Evolutionary conservation across 257 asterid species (phyloP), one percentile per base, ranked within the genome.

Genomic region (Solanum dulcamara): DNA sequence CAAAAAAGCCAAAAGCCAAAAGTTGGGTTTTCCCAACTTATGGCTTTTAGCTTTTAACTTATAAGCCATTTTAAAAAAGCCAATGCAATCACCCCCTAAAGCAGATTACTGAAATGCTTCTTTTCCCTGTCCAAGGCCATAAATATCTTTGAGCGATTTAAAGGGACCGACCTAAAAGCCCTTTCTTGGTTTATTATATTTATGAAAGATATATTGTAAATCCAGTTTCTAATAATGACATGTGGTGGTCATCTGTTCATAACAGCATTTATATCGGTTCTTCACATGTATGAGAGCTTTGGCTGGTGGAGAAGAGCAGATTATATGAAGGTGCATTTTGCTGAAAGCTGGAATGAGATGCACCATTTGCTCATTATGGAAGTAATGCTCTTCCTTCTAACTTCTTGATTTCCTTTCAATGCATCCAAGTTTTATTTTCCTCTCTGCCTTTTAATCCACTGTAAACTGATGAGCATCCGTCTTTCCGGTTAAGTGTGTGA

Each of bases 271-370:
- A 91, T 95, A 93, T 97, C 99, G 40, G 97, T 97, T 84, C 93
- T 97, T 85, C 99, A 97, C 92, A 57, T 94, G 97, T 97, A 97
- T 33, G 99, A 97, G 92, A 95, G 91, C 88, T 95, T 97, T 88
- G 99, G 99, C 68, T 97, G 98, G 99, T 97, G 99, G 99, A 94
- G 99, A 89, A 90, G 95, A 81, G 98, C 99, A 10, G 99, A 97
- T 89, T 97, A 97, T 91, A 85, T 97, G 93, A 93, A 97, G 89
- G 99, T 95, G 87, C 99, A 97, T 88, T 97, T 97, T 90, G 99
- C 99, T 57, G 99, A 97, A 91, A 97, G 99, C 92, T 97, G 98
- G 98, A 97, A 97, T 87, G 99, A 97, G 94, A 95, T 97, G 99
- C 99, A 97, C 88, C 99, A 97, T 92, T 91, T 97, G 83, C 99